These are phyloP conservation scores for Tetracladium setigerum DNA, from an alignment of 495 filamentous ascomycete species.

Conservation along the genomic window DNA sequence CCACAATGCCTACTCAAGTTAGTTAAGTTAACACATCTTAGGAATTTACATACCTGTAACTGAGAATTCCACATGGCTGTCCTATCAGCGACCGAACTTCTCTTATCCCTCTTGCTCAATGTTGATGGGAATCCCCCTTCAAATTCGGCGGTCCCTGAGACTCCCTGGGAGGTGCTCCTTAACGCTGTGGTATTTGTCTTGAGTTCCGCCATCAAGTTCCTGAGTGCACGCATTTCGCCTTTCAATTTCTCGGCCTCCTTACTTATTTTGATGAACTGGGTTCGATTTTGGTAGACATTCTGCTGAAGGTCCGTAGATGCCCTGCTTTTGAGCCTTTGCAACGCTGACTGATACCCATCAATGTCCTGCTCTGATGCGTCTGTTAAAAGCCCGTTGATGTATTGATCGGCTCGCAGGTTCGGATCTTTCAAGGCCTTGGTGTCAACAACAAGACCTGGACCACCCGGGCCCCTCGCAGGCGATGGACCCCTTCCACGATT, in stretches of 20 bases:
- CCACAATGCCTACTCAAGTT: slow-evolving; percentile 57
- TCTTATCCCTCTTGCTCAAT: slow-evolving; percentile 57
- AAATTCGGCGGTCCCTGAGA: slow-evolving; percentile 18
- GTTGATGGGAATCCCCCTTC: slow-evolving; percentile 36
- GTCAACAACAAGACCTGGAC: slow-evolving; percentile 48
- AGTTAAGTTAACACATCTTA: slow-evolving; percentile 8
- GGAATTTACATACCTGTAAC: slow-evolving; percentile 35
- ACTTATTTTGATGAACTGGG: slow-evolving; percentile 98
- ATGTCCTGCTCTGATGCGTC: slow-evolving; percentile 95
- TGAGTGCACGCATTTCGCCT: slow-evolving; percentile 85
- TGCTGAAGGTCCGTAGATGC: slow-evolving; percentile 87
- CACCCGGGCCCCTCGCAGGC: slow-evolving; percentile 17
- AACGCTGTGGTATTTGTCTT: slow-evolving; percentile 65
- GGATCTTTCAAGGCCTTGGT: slow-evolving; percentile 72
- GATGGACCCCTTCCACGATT: slow-evolving; percentile 17
- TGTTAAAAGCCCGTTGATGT: slow-evolving; percentile 72
- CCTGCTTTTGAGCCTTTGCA: slow-evolving; percentile 72
- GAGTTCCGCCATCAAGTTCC: slow-evolving; percentile 83
- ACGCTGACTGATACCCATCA: slow-evolving; percentile 64
- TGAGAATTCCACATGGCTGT: slow-evolving; percentile 93
- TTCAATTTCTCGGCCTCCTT: slow-evolving; percentile 98
- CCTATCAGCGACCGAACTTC: slow-evolving; percentile 85
- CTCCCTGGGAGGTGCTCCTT: slow-evolving; percentile 51
- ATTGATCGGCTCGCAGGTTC: slow-evolving; percentile 59
- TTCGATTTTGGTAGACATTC: slow-evolving; percentile 96